Conservation (phyloP, 148 eudicot genomes). For the Amaranthus cruentus region DNA sequence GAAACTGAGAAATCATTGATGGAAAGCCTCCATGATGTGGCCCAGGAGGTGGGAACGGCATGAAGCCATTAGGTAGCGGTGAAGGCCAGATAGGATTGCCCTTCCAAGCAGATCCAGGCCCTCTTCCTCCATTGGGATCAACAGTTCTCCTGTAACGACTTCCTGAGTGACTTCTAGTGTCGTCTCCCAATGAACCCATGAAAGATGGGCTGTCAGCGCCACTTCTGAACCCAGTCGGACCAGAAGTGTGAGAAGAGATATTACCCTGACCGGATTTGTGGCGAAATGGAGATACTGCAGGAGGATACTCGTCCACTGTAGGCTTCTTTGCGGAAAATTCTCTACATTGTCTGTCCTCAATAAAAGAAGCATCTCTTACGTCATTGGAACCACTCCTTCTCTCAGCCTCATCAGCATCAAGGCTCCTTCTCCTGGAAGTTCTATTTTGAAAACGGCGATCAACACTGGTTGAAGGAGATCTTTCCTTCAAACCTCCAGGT, state of each 20-base stretch:
- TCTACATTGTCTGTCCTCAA: conserved; percentile 57
- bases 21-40: conserved; percentile 75
- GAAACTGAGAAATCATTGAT: conserved; percentile 68
- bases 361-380: conserved; percentile 43
- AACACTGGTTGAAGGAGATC: conserved; percentile 57
- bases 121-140: conserved; percentile 66
- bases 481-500: conserved; percentile 49
- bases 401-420: conserved; percentile 66
- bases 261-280: conserved; percentile 48
- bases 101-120: conserved; percentile 76
- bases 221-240: conserved; percentile 54
- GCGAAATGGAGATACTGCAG: conserved; percentile 64
- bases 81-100: conserved; percentile 85
- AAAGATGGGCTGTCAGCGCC: conserved; percentile 61
- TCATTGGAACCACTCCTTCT: conserved; percentile 71
- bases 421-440: conserved; percentile 51
- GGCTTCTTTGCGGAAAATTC: conserved; percentile 47
- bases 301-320: conserved; percentile 50
- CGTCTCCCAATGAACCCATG: conserved; percentile 56
- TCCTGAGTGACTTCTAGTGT: conserved; percentile 52
- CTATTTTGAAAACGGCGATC: conserved; percentile 63
- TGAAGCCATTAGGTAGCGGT: conserved; percentile 67
- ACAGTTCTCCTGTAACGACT: conserved; percentile 63
- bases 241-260: conserved; percentile 50
- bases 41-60: conserved; percentile 78